Evolutionary conservation across 257 asterid genomes (phyloP).

Genomic region (Asclepias syriaca): DNA sequence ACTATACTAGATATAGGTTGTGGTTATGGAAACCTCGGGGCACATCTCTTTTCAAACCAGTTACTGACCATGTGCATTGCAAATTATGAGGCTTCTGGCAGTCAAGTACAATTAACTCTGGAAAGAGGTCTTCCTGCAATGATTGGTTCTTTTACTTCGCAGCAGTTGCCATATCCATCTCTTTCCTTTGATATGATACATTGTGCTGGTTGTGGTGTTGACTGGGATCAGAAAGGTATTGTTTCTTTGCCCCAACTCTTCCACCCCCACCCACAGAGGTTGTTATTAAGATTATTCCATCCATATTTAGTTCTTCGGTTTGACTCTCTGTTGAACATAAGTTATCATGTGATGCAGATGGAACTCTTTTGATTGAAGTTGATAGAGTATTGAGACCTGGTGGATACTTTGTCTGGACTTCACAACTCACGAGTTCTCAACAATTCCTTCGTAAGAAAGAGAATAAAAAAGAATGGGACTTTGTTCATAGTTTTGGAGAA

Average conservation of each 20-base stretch:
- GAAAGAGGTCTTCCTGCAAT: constrained; percentile 99
- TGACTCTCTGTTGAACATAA: background rate
- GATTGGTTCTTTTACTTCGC: constrained; percentile 83
- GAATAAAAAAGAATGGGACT: constrained; percentile 75
- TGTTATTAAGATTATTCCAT: background rate
- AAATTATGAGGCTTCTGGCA: constrained; percentile 92
- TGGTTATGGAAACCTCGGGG: constrained; percentile 98
- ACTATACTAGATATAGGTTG: constrained; percentile 89
- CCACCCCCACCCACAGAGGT: background rate
- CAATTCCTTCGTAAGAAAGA: constrained; percentile 64
- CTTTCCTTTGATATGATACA: constrained; percentile 98
- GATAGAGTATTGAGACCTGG: constrained; percentile 95
- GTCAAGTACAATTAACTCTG: constrained; percentile 96
- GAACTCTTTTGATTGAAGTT: constrained; percentile 69
- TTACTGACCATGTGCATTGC: constrained; percentile 88
- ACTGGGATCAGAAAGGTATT: constrained; percentile 93
- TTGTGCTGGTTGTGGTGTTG: constrained; percentile 81
- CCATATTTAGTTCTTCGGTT: background rate
- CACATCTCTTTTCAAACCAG: constrained; percentile 71
- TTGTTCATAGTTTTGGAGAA: constrained; percentile 54
- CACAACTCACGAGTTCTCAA: constrained; percentile 72
- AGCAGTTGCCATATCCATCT: constrained; percentile 90
- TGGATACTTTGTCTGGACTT: constrained; percentile 99
- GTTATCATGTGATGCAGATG: constrained; percentile 51
- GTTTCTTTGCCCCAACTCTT: background rate